A percentile compares a stretch with the other conserved stretches of the same genome.
phyloP scores from a whole-genome alignment of 1,284 basidiomycete species.

The Irpex sp. region DNA sequence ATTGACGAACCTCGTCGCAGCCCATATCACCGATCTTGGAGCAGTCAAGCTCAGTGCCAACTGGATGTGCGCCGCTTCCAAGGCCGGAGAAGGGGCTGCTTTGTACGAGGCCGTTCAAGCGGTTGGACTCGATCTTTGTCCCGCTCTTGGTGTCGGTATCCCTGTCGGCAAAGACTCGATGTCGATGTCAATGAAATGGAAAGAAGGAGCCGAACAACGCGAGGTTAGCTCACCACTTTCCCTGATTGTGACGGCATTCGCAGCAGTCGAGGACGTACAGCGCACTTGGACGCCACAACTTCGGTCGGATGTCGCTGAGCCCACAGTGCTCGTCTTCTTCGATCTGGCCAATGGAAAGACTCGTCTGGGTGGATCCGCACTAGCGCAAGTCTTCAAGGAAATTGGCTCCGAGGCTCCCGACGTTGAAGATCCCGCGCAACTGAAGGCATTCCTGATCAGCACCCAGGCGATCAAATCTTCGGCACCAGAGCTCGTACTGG shows the following conservation, averaged over 20 bases:
- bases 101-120: slow-evolving; percentile 94
- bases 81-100: slow-evolving; percentile 86
- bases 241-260: slow-evolving; percentile 93
- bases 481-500: slow-evolving; percentile 70
- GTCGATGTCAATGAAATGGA: slow-evolving; percentile 99
- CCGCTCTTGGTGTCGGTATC: slow-evolving; percentile 90
- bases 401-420: slow-evolving; percentile 88
- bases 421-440: slow-evolving; percentile 72
- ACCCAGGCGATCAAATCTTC: slow-evolving; percentile 66
- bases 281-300: slow-evolving; percentile 94
- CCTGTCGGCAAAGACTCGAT: slow-evolving; percentile 99
- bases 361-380: slow-evolving; percentile 90
- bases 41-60: slow-evolving; percentile 95
- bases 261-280: slow-evolving; percentile 77
- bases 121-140: slow-evolving; percentile 92
- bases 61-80: slow-evolving; percentile 98
- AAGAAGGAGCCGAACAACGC: slow-evolving; percentile 56
- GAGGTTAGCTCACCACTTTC: slow-evolving; percentile 92
- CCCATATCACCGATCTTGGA: slow-evolving; percentile 68
- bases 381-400: slow-evolving; percentile 95
- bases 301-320: slow-evolving; percentile 57
- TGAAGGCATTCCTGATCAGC: slow-evolving; percentile 83
- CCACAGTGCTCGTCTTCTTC: slow-evolving; percentile 82
- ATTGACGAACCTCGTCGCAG: slow-evolving; percentile 88
- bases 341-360: slow-evolving; percentile 86